Evolutionary conservation across 2,329 filamentous ascomycete genomes (phyloP).

Genomic region (Waltergamsia citrina): DNA sequence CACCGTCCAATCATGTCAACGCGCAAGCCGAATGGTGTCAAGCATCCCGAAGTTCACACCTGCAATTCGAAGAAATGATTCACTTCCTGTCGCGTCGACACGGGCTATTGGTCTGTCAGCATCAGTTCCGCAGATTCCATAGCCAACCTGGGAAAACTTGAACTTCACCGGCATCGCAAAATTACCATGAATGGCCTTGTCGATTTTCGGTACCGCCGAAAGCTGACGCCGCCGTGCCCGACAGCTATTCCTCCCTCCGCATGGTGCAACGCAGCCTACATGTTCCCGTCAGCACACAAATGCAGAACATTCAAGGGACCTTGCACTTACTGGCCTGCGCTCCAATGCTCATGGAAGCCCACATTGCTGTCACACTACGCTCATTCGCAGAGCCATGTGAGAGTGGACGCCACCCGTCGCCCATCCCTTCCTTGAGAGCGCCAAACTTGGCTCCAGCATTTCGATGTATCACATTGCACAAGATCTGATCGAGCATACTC

Average conservation of each 20-base stretch:
- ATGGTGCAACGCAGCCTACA: background rate
- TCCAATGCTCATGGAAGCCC: too few species aligned
- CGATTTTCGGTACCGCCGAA: too few species aligned
- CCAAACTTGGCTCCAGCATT: background rate
- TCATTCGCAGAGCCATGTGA: background rate
- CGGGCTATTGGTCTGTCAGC: too few species aligned
- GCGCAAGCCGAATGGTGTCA: too few species aligned
- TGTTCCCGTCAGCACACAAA: background rate
- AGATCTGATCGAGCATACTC: constrained; percentile 3
- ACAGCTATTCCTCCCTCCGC: background rate
- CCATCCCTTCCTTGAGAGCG: background rate
- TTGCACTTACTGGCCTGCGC: background rate
- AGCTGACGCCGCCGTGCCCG: background rate
- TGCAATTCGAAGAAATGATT: too few species aligned
- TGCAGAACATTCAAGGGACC: constrained; percentile 2
- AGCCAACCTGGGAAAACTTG: too few species aligned
- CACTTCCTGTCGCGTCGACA: too few species aligned
- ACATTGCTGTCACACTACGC: background rate
- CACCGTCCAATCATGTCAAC: too few species aligned
- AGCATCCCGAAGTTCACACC: too few species aligned
- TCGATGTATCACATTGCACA: constrained; percentile 7
- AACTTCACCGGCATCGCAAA: too few species aligned
- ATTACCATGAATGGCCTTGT: too few species aligned
- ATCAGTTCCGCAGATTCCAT: too few species aligned
- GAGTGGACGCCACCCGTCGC: background rate